phyloP scores from a whole-genome alignment of 805 yeast genomes.

The Sungouiozyma intestinalis region DNA sequence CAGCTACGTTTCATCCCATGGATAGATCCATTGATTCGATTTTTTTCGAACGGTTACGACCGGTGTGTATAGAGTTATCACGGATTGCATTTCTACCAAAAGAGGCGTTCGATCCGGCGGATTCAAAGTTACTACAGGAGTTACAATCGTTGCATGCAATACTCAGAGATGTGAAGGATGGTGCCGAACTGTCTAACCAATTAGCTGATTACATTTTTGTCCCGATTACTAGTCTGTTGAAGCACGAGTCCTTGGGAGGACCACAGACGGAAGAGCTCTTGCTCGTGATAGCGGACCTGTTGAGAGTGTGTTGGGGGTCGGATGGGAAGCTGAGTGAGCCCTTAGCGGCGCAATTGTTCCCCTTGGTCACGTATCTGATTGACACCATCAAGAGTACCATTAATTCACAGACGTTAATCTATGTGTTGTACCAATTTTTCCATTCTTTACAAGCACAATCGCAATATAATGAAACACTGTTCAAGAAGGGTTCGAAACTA shows the following conservation, averaged over 20 bases:
- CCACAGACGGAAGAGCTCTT: slow-evolving; percentile 37
- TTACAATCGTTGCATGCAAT: slow-evolving; percentile 16
- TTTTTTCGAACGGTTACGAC: slow-evolving; percentile 26
- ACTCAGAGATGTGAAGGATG: not conserved
- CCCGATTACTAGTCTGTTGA: slow-evolving; percentile 46
- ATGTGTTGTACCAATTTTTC: not conserved
- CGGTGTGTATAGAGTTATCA: slow-evolving; percentile 36
- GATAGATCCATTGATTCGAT: not conserved
- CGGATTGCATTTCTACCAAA: slow-evolving; percentile 34
- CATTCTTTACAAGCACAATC: slow-evolving; percentile 15
- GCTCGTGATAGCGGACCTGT: slow-evolving; percentile 35
- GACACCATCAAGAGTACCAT: slow-evolving; percentile 20
- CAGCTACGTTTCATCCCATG: no score
- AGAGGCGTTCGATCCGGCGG: slow-evolving; percentile 25
- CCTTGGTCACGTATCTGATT: slow-evolving; percentile 36
- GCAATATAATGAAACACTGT: slow-evolving; percentile 10
- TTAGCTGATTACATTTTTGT: slow-evolving; percentile 54
- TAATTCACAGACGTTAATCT: not conserved
- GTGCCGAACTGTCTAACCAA: slow-evolving; percentile 26
- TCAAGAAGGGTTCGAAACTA: slow-evolving; percentile 9
- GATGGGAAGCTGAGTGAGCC: slow-evolving; percentile 29
- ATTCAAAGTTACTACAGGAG: slow-evolving; percentile 25
- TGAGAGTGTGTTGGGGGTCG: slow-evolving; percentile 38
- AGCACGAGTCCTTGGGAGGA: slow-evolving; percentile 38
- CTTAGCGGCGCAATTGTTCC: slow-evolving; percentile 36